phyloP scores from a whole-genome alignment of 495 filamentous ascomycete species.

The Penicillium diatomitis region DNA sequence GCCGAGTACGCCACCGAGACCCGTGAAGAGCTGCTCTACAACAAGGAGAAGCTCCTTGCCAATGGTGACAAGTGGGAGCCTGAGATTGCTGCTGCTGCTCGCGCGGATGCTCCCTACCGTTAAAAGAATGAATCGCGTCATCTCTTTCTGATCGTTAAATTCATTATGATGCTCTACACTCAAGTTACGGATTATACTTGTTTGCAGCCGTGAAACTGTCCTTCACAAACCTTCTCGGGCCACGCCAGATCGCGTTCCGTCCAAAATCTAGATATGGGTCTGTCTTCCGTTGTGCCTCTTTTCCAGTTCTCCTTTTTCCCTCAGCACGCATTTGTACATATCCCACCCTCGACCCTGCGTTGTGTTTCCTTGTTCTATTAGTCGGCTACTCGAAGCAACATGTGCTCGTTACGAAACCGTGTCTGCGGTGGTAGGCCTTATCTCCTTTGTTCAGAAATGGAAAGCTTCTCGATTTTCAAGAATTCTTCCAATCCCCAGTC shows the following conservation, averaged over 20 bases:
- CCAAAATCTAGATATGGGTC: constrained; percentile 16
- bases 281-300: too few species aligned
- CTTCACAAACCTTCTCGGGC: constrained; percentile 2
- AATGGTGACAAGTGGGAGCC: constrained; percentile 99
- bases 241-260: constrained; percentile 8
- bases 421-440: constrained; percentile 14
- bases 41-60: constrained; percentile 88
- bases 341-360: constrained; percentile 17
- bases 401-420: constrained; percentile 5
- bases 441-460: constrained; percentile 21
- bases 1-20: constrained; percentile 98
- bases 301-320: constrained; percentile 4
- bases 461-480: constrained; percentile 11
- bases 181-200: constrained; percentile 2
- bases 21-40: constrained; percentile 92
- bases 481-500: constrained; percentile 1
- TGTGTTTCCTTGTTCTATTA: constrained; percentile 31
- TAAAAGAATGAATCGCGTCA: constrained; percentile 30
- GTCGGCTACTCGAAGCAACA: constrained; percentile 20
- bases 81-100: constrained; percentile 82
- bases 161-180: not conserved
- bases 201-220: constrained; percentile 3
- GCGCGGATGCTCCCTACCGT: constrained; percentile 84
- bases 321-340: constrained; percentile 31
- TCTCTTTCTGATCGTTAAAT: not conserved